Evolutionary conservation across 257 asterid species (phyloP).

Genomic region (Mentha longifolia): DNA sequence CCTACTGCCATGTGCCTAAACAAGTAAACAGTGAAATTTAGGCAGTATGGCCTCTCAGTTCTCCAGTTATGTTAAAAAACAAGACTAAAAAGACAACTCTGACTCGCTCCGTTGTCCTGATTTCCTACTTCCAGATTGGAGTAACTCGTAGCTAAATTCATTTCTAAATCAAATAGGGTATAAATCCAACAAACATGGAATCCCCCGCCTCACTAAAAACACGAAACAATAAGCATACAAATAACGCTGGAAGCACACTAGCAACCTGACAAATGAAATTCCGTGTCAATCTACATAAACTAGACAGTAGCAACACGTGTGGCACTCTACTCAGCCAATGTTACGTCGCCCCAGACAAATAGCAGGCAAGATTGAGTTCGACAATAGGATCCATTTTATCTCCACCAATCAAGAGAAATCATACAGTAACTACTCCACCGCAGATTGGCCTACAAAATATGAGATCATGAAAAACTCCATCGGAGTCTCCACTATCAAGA

Average conservation of each 20-base stretch:
- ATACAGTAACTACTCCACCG: conserved; percentile 22
- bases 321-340: conserved; percentile 29
- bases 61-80: conserved; percentile 4
- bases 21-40: conserved; percentile 14
- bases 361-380: conserved; percentile 14
- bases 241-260: conserved; percentile 13
- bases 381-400: conserved; percentile 12
- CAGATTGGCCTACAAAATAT: conserved; percentile 28
- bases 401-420: conserved; percentile 24
- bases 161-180: conserved; percentile 9
- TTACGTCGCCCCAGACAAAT: conserved; percentile 34
- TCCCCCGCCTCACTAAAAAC: neutral
- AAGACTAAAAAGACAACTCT: neutral
- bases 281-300: neutral
- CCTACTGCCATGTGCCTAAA: neutral
- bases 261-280: conserved; percentile 22
- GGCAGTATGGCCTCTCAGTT: conserved; percentile 13
- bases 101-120: neutral
- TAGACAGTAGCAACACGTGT: conserved; percentile 26
- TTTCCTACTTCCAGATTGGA: conserved; percentile 11
- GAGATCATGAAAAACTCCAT: conserved; percentile 16
- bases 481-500: neutral
- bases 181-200: conserved; percentile 9
- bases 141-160: neutral
- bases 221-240: neutral